A percentile compares a stretch with the other conserved stretches of the same genome.
These are phyloP conservation scores for Amanita muscaria DNA, from an alignment of 768 basidiomycete genomes.

Conservation along the genomic window DNA sequence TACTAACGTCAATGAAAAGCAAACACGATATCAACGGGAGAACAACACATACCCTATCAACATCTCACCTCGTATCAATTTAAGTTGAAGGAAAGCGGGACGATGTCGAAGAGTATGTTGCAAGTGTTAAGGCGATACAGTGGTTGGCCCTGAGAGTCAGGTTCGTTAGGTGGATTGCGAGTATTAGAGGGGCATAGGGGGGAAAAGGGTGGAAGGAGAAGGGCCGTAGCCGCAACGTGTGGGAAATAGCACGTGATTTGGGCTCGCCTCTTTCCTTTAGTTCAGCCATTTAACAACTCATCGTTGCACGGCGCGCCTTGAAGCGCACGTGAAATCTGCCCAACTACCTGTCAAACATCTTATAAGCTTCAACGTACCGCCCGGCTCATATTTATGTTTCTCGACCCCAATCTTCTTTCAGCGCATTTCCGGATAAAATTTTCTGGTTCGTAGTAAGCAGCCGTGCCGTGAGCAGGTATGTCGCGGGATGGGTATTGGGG, in stretches of 20 bases:
- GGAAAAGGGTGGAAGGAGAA: neutral
- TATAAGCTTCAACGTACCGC: too few species aligned
- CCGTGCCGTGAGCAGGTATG: slow-evolving; percentile 43
- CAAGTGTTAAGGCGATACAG: slow-evolving; percentile 68
- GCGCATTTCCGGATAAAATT: too few species aligned
- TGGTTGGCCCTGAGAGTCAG: slow-evolving; percentile 65
- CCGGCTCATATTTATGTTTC: too few species aligned
- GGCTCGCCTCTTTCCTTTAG: too few species aligned
- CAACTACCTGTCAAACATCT: too few species aligned
- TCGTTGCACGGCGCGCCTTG: too few species aligned
- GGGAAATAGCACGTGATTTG: slow-evolving; percentile 19
- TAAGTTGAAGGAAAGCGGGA: slow-evolving; percentile 52
- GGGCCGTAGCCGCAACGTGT: slow-evolving; percentile 8
- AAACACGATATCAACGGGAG: too few species aligned
- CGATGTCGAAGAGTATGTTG: slow-evolving; percentile 54
- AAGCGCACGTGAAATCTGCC: too few species aligned
- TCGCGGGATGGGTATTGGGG: slow-evolving; percentile 36
- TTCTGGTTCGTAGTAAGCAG: too few species aligned
- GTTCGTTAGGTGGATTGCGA: slow-evolving; percentile 41
- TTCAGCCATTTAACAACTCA: too few species aligned
- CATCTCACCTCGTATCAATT: slow-evolving; percentile 62
- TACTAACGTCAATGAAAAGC: too few species aligned
- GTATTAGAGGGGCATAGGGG: neutral
- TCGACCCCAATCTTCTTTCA: too few species aligned
- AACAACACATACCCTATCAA: slow-evolving; percentile 58